These are phyloP conservation scores for Anthracocystis walkeri DNA, from an alignment of 1,284 basidiomycete genomes.

Conservation along the genomic window DNA sequence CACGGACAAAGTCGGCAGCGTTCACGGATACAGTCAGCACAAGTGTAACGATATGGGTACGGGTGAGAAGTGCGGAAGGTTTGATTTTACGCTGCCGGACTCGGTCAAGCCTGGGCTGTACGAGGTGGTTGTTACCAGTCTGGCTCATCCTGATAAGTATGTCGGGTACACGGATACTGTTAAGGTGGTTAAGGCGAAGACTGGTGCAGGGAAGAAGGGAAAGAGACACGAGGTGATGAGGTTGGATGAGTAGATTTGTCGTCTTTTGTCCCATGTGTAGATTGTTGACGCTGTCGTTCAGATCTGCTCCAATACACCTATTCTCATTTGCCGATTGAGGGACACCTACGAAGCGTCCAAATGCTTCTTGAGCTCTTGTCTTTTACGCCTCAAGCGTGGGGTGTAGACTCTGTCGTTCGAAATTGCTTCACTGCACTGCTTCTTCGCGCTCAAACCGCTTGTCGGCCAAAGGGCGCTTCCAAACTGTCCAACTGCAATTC, in stretches of 20 bases:
- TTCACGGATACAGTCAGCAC: slow-evolving; percentile 18
- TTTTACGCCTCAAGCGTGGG: too few relatives aligned
- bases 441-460: too few relatives aligned
- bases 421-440: too few relatives aligned
- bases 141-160: slow-evolving; percentile 12
- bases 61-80: slow-evolving; percentile 37
- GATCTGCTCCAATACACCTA: too few relatives aligned
- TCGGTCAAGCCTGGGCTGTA: slow-evolving; percentile 36
- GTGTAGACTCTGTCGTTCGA: too few relatives aligned
- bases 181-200: slow-evolving; percentile 15
- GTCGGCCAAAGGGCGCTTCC: too few relatives aligned
- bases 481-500: too few relatives aligned
- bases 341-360: too few relatives aligned
- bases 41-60: slow-evolving; percentile 36
- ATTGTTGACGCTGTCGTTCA: too few relatives aligned
- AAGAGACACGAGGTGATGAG: slow-evolving; percentile 23
- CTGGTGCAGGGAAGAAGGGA: neutral
- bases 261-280: too few relatives aligned
- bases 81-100: slow-evolving; percentile 30
- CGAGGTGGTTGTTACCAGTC: slow-evolving; percentile 29
- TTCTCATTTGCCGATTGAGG: too few relatives aligned
- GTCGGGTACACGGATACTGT: slow-evolving; percentile 53
- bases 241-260: slow-evolving; percentile 1
- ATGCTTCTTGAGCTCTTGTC: too few relatives aligned
- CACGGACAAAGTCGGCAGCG: slow-evolving; percentile 35